Evolutionary conservation across 1,284 basidiomycete genomes (phyloP), one percentile per base, ranked within the genome.

Genomic region (Malassezia restricta): DNA sequence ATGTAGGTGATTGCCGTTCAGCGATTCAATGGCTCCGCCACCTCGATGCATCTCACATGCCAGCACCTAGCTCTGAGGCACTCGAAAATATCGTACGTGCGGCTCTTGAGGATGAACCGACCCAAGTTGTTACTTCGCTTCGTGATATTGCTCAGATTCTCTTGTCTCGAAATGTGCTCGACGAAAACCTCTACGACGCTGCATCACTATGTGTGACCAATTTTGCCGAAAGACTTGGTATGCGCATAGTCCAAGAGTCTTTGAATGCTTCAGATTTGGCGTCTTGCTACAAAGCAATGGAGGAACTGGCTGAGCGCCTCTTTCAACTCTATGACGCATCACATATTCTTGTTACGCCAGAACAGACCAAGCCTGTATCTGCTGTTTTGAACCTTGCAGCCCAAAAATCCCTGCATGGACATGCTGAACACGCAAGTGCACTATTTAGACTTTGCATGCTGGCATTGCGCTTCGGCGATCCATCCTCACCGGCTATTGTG

Each of bases 341-440:
- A 5, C 31, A 39, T 20, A n/a, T 46, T 5, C 24, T 45, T 20
- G 7, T 17, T 9, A 49, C 31, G 28, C 41, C 28, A 28, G 17
- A 40, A 11, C 51, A 54, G 17, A 20, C 45, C 11, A 28, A 6
- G 81, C 80, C 20, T 77, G 78, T 7, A 75, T 91, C 24, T 5
- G 53, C 53, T 1, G 29, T 50, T 28, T 24, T 55, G 17, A 43
- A 44, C 14, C 53, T 55, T 1, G 35, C 41, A 5, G 48, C 40
- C 28, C 43, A 50, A 17, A 33, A 46, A 8, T 20, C 53, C 15
- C n/a, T 50, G 30, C 24, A 24, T 11, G 48, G 48, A 4, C 38
- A 43, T 17, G 38, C 47, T 5, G 49, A 35, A 6, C 32, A 41
- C 9, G 48, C 53, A 11, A 43, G 48, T 6, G 28, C 20, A 6